Evolutionary conservation across 768 basidiomycete genomes (phyloP), one percentile per base, ranked within the genome.

Genomic region (Royoungia palumana): DNA sequence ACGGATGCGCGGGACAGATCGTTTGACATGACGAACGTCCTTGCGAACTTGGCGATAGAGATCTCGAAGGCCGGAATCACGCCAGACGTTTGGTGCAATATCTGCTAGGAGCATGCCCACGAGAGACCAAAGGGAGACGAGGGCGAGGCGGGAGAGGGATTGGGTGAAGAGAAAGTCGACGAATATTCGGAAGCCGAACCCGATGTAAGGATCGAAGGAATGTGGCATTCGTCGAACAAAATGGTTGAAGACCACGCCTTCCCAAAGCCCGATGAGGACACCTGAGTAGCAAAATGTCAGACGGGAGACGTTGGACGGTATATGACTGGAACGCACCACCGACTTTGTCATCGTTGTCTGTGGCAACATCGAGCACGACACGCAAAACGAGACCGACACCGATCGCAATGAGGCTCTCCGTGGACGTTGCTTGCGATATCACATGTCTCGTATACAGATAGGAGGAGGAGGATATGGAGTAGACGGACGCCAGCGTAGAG

Each of bases 191-290:
- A 87, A 77, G 30, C 70, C 82, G 50, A 81, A 79, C 13, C 78
- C 83, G 46, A 88, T 68, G 65, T 82, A 87, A 8, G 86, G 87
- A 64, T 89, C 87, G 47, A 74, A 71, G 1, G 86, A 86, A 46
- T 49, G 61, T 27, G 85, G 84, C 66, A 75, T 76, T 62, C 85
- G 85, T 51, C 76, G 77, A 54, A 86, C 66, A 63, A 87, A 88
- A 56, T 89, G 87, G 35, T 81, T 78, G 47, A 87, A 72, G 32
- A 88, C 80, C 21, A 85, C 76, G 41, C 88, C 87, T 66, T 89
- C 87, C 85, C 87, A 89, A 17, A 89, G 70, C 8, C 87, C 88
- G 45, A 90, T 72, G 48, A 89, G 75, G 13, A 82, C 81, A 16
- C 82, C 80, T 77, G 46, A 79, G 62, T 25, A 30, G 32, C 28